Evolutionary conservation across 805 yeast species (phyloP), one percentile per base, ranked within the genome.

Genomic region (Nadsonia fulvescens): DNA sequence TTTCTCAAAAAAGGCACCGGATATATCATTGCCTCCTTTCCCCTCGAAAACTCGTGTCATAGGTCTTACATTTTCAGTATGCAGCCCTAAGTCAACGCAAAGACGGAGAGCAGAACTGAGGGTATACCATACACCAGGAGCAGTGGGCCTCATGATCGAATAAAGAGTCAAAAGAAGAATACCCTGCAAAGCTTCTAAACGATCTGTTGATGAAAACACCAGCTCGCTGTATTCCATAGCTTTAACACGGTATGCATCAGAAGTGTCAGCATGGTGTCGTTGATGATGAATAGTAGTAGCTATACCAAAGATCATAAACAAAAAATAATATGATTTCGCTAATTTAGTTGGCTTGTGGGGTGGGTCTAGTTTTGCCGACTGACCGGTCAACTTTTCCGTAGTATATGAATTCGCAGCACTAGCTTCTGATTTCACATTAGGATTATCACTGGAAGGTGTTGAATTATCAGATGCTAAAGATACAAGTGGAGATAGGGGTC

Each of bases 111-210:
- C 82, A 2, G 78, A 66, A 0, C 93, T 93, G 35, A 78, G 52
- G 4, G 76, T 67, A 44, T 78, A 78, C 95, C 95, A 82, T n/a
- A 78, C 79, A 3, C 93, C 89, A 0, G 93, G 93, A 8, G 66
- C 66, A 1, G 86, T 71, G 0, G 94, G 94, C 31, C 93, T 60
- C 93, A 82, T 79, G 17, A 74, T 58, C 1, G 91, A 68, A 43
- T 75, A 82, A 4, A 72, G 43, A 0, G 86, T 67, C 21, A 76
- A 50, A 8, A 78, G 52, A 10, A 82, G 44, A 8, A 77, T 53
- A 1, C 83, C 82, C 41, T 76, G 86, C 3, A 82, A 47, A 1
- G 75, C 60, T 38, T 77, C 91, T 19, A 79, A 49, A 23, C 73
- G 58, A 37, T 79, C 76, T 1, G 52, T 35, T 2, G 77, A 59